These are phyloP conservation scores for Kluyveromyces aestuarii DNA, from an alignment of 805 yeast species.

Conservation along the genomic window DNA sequence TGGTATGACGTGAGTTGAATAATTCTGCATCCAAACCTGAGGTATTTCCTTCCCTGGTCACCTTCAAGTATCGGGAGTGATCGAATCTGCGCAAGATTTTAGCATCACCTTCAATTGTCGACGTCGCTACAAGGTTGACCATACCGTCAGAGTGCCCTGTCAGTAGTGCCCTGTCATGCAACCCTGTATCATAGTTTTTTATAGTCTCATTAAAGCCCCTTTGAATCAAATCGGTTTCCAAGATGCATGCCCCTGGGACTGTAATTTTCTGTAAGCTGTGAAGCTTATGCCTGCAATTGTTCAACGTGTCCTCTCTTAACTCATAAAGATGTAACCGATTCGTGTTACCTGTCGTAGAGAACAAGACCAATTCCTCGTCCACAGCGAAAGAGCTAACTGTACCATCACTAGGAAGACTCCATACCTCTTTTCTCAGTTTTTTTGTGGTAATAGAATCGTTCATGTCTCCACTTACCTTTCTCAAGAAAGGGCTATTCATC, in stretches of 20 bases:
- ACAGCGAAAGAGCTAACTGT: constrained; percentile 8
- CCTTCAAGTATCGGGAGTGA: constrained; percentile 55
- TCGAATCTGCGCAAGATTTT: constrained; percentile 71
- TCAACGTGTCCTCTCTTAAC: neutral
- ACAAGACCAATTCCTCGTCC: constrained; percentile 9
- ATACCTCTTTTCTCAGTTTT: constrained; percentile 20
- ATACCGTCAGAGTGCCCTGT: constrained; percentile 74
- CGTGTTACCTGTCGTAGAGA: constrained; percentile 9
- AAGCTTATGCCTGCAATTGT: constrained; percentile 2
- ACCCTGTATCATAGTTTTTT: constrained; percentile 3
- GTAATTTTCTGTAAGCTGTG: constrained; percentile 17
- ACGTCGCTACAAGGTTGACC: constrained; percentile 58
- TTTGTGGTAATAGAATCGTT: constrained; percentile 21
- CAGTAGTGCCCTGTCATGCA: constrained; percentile 27
- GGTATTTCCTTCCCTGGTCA: constrained; percentile 10
- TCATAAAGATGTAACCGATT: constrained; percentile 15
- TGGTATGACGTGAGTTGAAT: constrained; percentile 9
- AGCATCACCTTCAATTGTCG: constrained; percentile 44
- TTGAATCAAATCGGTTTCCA: constrained; percentile 9
- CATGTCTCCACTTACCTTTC: constrained; percentile 22
- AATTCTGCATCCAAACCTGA: constrained; percentile 8
- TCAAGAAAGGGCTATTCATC: constrained; percentile 15
- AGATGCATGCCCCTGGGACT: constrained; percentile 18
- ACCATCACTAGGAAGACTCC: constrained; percentile 11
- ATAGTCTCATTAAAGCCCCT: constrained; percentile 3